Base-by-base conservation (phyloP, 805 yeast species). In the Starmerella apicola region DNA sequence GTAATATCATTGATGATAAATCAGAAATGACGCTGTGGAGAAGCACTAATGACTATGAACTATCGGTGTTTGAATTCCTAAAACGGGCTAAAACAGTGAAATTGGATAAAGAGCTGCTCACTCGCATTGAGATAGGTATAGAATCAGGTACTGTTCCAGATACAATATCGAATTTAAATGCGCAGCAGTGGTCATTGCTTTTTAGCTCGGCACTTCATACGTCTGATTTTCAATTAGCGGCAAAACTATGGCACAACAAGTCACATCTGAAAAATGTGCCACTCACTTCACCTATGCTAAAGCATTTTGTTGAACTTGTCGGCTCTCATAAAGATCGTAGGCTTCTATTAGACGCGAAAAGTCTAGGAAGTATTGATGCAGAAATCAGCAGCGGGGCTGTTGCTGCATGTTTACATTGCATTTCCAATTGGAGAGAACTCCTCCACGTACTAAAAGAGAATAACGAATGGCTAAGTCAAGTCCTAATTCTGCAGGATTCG, bases 371-470 rank as follows among this genome's bases (percentile, higher is more conserved):
- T 12, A 27, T 16, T n/a, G 45, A 46, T 24, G 36, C 42, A 15
- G 30, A 38, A 2, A 13, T 35, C 1, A 24, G 37, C 1, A 39
- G 46, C 19, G 21, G 43, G 16, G 8, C 32, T 9, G 38, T 39
- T 1, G 39, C 45, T 2, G 50, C 48, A 3, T 15, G 39, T 17
- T 27, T 48, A 6, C 38, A 38, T 23, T 39, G 48, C 34, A 15
- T 38, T 7, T 4, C 26, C 12, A 19, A 27, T 4, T 23, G 25
- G 17, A 12, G 13, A 3, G 30, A 28, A 5, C 26, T 39, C 13
- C 21, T 35, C 34, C n/a, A n/a, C 13, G 6, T 15, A 2, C 5
- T 43, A 9, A 12, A 16, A 10, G 18, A 16, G 15, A 25, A 35
- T 28, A 32, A 36, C 31, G 21, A 5, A 2, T 10, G 38, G 21